These are phyloP conservation scores for Boletus insuetus DNA, from an alignment of 768 basidiomycete species.

Conservation along the genomic window DNA sequence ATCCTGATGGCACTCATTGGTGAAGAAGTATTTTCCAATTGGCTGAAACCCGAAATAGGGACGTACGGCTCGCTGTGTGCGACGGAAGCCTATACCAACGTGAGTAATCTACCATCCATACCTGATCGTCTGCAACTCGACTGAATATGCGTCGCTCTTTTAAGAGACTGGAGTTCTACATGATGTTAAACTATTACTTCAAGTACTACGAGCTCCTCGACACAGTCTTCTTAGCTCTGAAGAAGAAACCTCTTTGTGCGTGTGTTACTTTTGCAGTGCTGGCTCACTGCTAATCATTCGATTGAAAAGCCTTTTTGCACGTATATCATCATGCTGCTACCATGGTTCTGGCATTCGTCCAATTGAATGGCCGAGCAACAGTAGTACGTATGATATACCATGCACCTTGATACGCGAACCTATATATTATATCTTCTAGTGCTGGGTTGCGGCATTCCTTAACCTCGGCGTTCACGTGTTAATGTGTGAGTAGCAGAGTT, in stretches of 20 bases:
- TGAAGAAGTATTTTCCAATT: slow-evolving; percentile 83
- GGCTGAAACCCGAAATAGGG: slow-evolving; percentile 72
- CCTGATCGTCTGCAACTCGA: background rate
- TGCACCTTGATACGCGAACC: background rate
- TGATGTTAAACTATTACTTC: slow-evolving; percentile 97
- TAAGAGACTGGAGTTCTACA: slow-evolving; percentile 87
- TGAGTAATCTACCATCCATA: slow-evolving; percentile 38
- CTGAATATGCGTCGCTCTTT: background rate
- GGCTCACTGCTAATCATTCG: background rate
- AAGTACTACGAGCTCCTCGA: slow-evolving; percentile 94
- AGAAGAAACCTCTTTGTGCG: slow-evolving; percentile 94
- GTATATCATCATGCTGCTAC: slow-evolving; percentile 98
- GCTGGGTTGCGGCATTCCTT: slow-evolving; percentile 87
- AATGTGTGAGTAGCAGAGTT: slow-evolving; percentile 70
- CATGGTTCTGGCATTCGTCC: slow-evolving; percentile 87
- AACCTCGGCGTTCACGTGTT: slow-evolving; percentile 91
- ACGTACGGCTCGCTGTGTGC: slow-evolving; percentile 74
- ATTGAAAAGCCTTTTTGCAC: slow-evolving; percentile 77
- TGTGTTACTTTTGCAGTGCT: slow-evolving; percentile 5
- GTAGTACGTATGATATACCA: slow-evolving; percentile 54
- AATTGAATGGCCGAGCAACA: slow-evolving; percentile 86
- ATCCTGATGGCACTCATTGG: slow-evolving; percentile 78
- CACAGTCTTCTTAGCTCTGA: slow-evolving; percentile 92
- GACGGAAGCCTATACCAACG: slow-evolving; percentile 74
- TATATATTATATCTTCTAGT: slow-evolving; percentile 42